Evolutionary conservation across 164 flowering plant species (phyloP).

Genomic region (Macadamia tetraphylla): DNA sequence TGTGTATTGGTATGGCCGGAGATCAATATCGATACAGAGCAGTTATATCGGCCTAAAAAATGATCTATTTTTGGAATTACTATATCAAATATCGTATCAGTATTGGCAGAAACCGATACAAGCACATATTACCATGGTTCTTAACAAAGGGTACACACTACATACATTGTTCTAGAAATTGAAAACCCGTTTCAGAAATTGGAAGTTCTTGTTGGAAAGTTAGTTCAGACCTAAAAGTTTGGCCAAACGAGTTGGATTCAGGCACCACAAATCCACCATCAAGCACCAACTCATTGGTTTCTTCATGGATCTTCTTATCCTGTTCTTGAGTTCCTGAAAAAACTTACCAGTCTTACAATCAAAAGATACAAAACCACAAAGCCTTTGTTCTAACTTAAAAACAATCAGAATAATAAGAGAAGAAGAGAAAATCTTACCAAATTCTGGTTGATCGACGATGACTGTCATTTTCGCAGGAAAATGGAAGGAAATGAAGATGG

Average conservation of each 20-base stretch:
- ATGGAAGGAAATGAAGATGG: not conserved
- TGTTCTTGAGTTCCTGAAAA: constrained; percentile 15
- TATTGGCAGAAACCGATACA: too few species aligned
- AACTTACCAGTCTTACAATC: not conserved
- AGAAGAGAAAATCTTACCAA: constrained; percentile 14
- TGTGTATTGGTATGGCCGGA: too few species aligned
- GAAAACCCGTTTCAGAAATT: not conserved
- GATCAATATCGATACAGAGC: too few species aligned
- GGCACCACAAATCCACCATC: constrained; percentile 44
- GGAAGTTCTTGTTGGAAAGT: not conserved
- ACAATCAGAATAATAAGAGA: not conserved
- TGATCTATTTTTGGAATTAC: too few species aligned
- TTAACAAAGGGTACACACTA: too few species aligned
- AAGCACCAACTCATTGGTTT: constrained; percentile 31
- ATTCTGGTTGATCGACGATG: constrained; percentile 24
- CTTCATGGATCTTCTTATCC: constrained; percentile 14
- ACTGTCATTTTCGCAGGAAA: constrained; percentile 25
- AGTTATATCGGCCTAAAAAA: too few species aligned
- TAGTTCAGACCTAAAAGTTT: constrained; percentile 41
- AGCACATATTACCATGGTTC: too few species aligned
- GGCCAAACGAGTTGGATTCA: constrained; percentile 36
- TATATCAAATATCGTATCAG: too few species aligned
- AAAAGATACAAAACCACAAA: too few species aligned
- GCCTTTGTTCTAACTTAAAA: too few species aligned
- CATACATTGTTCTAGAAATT: not conserved